phyloP scores from a whole-genome alignment of 495 filamentous ascomycete genomes.

The Penicillium herquei region DNA sequence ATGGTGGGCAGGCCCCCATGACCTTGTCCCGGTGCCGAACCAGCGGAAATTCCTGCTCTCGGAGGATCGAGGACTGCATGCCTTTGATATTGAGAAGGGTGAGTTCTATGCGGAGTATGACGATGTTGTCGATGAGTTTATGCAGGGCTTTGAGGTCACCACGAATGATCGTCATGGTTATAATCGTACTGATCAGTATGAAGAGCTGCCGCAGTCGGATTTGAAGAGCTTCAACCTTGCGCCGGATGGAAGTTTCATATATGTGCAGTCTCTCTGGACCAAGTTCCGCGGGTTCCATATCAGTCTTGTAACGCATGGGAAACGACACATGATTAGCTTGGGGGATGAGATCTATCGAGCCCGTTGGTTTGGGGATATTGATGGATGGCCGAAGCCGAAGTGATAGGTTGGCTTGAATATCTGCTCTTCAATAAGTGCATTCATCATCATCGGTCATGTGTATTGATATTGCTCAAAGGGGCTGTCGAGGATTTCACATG shows the following conservation, averaged over 20 bases:
- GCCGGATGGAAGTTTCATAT: conserved; percentile 26
- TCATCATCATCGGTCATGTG: not conserved
- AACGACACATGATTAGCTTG: conserved; percentile 17
- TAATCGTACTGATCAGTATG: conserved; percentile 18
- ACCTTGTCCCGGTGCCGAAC: conserved; percentile 29
- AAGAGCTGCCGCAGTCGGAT: conserved; percentile 26
- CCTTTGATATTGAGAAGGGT: conserved; percentile 22
- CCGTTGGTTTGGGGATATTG: conserved; percentile 29
- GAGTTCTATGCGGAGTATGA: conserved; percentile 3
- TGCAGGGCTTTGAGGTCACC: conserved; percentile 28
- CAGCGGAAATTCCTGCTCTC: conserved; percentile 27
- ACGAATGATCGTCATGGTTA: conserved; percentile 24
- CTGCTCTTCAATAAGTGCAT: too few species aligned
- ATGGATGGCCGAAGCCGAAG: conserved; percentile 31
- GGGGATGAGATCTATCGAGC: conserved; percentile 33
- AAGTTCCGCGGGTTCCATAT: conserved; percentile 24
- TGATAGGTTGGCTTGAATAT: not conserved
- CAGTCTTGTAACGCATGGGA: conserved; percentile 24
- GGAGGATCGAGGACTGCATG: conserved; percentile 23
- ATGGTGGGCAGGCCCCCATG: conserved; percentile 31
- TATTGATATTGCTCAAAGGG: not conserved
- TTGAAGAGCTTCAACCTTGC: conserved; percentile 31
- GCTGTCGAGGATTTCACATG: too few species aligned
- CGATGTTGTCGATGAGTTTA: conserved; percentile 20
- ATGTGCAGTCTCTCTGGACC: conserved; percentile 27